Percentiles rank a stretch among this genome's conserved stretches.
Evolutionary conservation across 306 rosid genomes (phyloP).

Genomic region (Heteromeles arbutifolia): DNA sequence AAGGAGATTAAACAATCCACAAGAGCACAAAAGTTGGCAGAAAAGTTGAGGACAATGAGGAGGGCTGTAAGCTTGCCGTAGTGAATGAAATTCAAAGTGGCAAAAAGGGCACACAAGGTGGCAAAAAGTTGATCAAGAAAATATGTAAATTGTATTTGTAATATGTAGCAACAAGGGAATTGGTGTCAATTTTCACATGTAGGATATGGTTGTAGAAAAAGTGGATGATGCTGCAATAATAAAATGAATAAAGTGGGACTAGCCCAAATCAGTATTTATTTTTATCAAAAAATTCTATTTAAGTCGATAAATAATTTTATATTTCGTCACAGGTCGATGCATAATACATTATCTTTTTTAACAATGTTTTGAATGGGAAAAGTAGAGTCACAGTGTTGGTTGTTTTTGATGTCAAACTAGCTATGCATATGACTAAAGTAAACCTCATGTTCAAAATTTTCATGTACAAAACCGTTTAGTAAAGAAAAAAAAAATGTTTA

Average conservation of each 20-base stretch:
- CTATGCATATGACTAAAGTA: too few relatives aligned
- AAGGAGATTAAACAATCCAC: conserved; percentile 31
- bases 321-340: too few relatives aligned
- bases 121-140: not conserved
- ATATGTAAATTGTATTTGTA: not conserved
- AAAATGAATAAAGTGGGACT: not conserved
- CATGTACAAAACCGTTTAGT: not conserved
- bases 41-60: conserved; percentile 39
- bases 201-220: not conserved
- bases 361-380: too few relatives aligned
- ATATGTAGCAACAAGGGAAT: not conserved
- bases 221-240: not conserved
- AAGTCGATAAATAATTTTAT: too few relatives aligned
- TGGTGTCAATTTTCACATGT: not conserved
- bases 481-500: too few relatives aligned
- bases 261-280: not conserved
- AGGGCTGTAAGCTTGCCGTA: conserved; percentile 46
- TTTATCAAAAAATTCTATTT: too few relatives aligned
- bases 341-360: too few relatives aligned
- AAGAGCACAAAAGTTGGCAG: conserved; percentile 31
- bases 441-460: too few relatives aligned
- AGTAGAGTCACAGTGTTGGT: too few relatives aligned
- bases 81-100: conserved; percentile 19
- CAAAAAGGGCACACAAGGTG: not conserved
- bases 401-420: too few relatives aligned